Percentiles rank a stretch among this genome's conserved stretches.
Evolutionary conservation across 2,329 filamentous ascomycete species (phyloP).

Genomic region (Pyrenochaeta sp.): DNA sequence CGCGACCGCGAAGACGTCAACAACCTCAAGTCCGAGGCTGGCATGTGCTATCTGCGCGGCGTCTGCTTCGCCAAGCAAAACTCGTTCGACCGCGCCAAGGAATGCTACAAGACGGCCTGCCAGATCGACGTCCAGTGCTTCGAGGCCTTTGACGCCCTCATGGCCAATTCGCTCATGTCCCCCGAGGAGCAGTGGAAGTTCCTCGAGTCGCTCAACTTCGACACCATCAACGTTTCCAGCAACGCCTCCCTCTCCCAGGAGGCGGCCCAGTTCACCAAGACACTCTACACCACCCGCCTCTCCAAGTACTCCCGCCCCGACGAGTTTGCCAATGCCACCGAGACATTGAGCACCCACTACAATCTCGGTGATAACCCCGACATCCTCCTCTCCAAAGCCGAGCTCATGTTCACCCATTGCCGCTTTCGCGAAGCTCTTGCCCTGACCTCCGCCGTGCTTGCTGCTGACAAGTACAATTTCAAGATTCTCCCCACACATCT

Average conservation of each 20-base stretch:
- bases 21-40: conserved; percentile 87
- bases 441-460: conserved; percentile 83
- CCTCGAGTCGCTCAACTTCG: conserved; percentile 87
- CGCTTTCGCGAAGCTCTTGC: conserved; percentile 86
- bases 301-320: conserved; percentile 93
- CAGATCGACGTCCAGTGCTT: conserved; percentile 98
- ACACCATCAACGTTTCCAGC: conserved; percentile 72
- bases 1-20: conserved; percentile 72
- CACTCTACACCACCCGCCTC: conserved; percentile 93
- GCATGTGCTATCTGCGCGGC: conserved; percentile 95
- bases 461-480: conserved; percentile 88
- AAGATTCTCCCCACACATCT: conserved; percentile 88
- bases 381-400: conserved; percentile 86
- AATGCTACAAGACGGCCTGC: conserved; percentile 98
- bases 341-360: conserved; percentile 93
- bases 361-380: conserved; percentile 86
- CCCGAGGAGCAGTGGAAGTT: conserved; percentile 92
- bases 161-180: conserved; percentile 92
- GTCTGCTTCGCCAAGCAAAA: conserved; percentile 97
- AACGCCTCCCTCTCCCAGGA: conserved; percentile 77
- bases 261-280: conserved; percentile 90
- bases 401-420: conserved; percentile 93
- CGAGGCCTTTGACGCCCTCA: conserved; percentile 96
- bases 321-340: conserved; percentile 83
- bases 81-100: conserved; percentile 94